Evolutionary conservation across 2,329 filamentous ascomycete genomes (phyloP), one percentile per base, ranked within the genome.

Genomic region (Botrytis medusae): DNA sequence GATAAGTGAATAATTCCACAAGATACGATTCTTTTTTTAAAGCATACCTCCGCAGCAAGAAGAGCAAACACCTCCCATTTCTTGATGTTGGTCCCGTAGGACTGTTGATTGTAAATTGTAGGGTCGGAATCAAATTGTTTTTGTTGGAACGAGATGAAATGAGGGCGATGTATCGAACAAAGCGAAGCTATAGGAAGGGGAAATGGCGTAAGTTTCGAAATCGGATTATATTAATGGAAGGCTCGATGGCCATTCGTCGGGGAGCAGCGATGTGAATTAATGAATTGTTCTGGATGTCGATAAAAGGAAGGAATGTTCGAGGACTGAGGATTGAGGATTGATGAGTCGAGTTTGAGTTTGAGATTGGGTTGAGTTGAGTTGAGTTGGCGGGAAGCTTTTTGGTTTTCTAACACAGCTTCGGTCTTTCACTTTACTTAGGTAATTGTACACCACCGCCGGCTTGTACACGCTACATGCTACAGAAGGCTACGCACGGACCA

Each of bases 41-140:
- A 63, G 70, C 75, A 68, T 82, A 87, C 86, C 85, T 84, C 87
- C 87, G 82, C 88, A 91, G 84, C 89, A 91, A 77, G 87, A 89
- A 77, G 87, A 89, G 82, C 85, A 86, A 83, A 87, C 88, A 84
- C 85, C 84, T 81, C 86, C 89, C 89, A 91, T 91, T 83, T 84
- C 84, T 77, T 77, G 59, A 77, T 71, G 65, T 74, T 69, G 67
- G 78, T 78, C 79, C 78, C 78, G 79, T 76, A 78, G 77, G 78
- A 80, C 78, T 65, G 72, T 70, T 63, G 48, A 57, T 7, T 12
- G n/a, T 57, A 72, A 42, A 29, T 75, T 40, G 62, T 76, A 51
- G 22, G 61, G 74, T 78, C 75, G 76, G 77, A 76, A 44, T 42
- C 76, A 77, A 77, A 77, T 76, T 75, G 73, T 77, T 74, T 76